Conservation (phyloP, 305 asterid species). For the Ajuga reptans region DNA sequence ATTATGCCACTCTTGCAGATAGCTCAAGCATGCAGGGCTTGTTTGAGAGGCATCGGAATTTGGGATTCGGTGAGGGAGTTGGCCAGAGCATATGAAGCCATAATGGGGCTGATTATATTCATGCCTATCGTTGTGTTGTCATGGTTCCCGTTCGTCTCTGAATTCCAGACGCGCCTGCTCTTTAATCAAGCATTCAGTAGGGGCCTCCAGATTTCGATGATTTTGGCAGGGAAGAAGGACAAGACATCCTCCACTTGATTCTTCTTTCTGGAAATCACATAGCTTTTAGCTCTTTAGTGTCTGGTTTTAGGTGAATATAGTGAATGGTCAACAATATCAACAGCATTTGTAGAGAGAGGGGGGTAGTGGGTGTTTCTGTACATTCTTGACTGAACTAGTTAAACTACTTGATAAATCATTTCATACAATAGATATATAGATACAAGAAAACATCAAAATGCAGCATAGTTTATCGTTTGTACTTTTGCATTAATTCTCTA, state of each 20-base stretch:
- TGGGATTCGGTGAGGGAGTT: constrained; percentile 97
- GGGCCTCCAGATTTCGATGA: constrained; percentile 99
- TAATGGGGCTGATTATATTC: constrained; percentile 82
- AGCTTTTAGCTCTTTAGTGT: background rate
- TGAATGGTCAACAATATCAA: background rate
- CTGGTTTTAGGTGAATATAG: constrained; percentile 4
- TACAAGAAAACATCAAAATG: background rate
- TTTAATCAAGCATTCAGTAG: constrained; percentile 96
- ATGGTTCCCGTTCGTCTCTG: constrained; percentile 95
- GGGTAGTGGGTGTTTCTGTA: background rate
- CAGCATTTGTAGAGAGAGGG: background rate
- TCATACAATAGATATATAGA: background rate
- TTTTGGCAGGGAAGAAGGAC: constrained; percentile 76
- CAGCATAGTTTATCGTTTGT: too few relatives aligned
- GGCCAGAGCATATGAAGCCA: constrained; percentile 73
- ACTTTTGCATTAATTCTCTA: too few relatives aligned
- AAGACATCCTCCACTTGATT: constrained; percentile 30
- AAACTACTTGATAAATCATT: too few relatives aligned
- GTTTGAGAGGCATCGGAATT: constrained; percentile 52
- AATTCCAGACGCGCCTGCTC: constrained; percentile 82
- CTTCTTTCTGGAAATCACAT: background rate
- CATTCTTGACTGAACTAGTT: background rate
- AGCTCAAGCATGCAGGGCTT: constrained; percentile 70
- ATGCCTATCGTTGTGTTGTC: constrained; percentile 73
- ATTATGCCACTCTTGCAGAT: constrained; percentile 37